Base-by-base conservation (phyloP, 768 basidiomycete genomes). In the Hericium coralloides region DNA sequence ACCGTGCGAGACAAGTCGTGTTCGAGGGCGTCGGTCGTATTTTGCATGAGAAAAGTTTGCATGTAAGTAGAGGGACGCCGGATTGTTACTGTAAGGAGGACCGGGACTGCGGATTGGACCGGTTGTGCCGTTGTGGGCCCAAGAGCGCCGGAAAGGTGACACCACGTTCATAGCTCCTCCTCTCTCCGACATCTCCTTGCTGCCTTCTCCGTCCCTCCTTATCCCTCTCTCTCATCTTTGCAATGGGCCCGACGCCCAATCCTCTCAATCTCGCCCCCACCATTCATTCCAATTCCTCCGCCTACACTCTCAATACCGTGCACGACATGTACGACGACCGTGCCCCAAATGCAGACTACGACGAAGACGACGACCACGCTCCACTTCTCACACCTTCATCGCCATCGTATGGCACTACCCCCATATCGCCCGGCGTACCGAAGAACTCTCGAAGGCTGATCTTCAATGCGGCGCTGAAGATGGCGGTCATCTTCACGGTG, bases 391-490 rank as follows among this genome's bases (percentile, higher is more conserved):
- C 76, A 74, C n/a, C 73, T 82, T 23, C 70, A 78, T 41, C 39
- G 45, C 26, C 20, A 4, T 41, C 57, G 22, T 63, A 62, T 57
- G 64, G 58, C 25, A 37, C 61, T 7, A 37, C 58, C 0, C 55
- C 56, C 41, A 53, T 53, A 53, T 52, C 53, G 58, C 20, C 37
- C 68, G 72, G 25, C 75, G 75, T 55, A 66, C 70, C 7, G 78
- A 74, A 61, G 58, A 20, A 67, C 65, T 8, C 81, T 80, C 36
- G 80, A 26, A 78, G 76, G 43, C 76, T 92, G 43, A 78, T 97
- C 62, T 73, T 94, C 71, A 80, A 82, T 65, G 92, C 94, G 0
- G 85, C 87, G 0, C 69, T 94, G 60, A 93, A 93, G 75, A 90
- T 95, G 79, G 84, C 84, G 15, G 72, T 78, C 31, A 76, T 98